Base-by-base conservation (phyloP, 345 rosid genomes). In the Laguncularia racemosa region DNA sequence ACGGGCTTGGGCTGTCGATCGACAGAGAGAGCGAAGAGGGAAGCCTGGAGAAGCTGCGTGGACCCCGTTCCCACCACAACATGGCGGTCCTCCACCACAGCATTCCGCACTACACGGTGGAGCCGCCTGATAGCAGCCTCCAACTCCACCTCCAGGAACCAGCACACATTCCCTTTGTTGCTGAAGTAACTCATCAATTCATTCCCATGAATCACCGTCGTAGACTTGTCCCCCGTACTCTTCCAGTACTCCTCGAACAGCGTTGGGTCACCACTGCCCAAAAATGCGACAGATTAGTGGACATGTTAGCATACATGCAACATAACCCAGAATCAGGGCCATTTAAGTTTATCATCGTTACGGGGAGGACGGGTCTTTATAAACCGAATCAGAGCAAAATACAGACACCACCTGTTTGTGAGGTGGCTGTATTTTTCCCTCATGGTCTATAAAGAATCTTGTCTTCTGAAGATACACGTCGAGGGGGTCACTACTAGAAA, bases 1-100 rank as follows among this genome's bases (percentile, higher is more conserved):
- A 81, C 64, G 45, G 96, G 91, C 18, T 79, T 63, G 21, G 77
- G 26, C 54, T 4, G 55, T 45, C 38, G 46, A 14, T 14, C 70
- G 65, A 79, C 64, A 12, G 81, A 68, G 55, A 89, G 81, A 53
- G 99, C 99, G 60, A 77, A 89, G 11, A 93, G 72, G 47, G 81
- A 81, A 0, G 99, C 99, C 59, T 75, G 82, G 50, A 67, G 72
- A 18, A 93, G 86, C 75, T 86, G 96, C 6, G 97, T 77, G 1
- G 99, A 86, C 10, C 99, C 99, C 0, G 89, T 85, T 21, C 99
- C 99, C 19, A 85, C 93, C 64, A 93, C 81, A 52, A 89, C 20
- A 63, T 75, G 64, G 0, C 78, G 64, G 16, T 68, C 90, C 1
- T 79, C 81, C 0, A 74, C 53, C 3, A 59, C 76, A 2, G 96